A percentile compares a stretch with the other conserved stretches of the same genome.
These are phyloP conservation scores for Raphanus raphanistrum DNA, from an alignment of 345 rosid genomes.

Conservation along the genomic window DNA sequence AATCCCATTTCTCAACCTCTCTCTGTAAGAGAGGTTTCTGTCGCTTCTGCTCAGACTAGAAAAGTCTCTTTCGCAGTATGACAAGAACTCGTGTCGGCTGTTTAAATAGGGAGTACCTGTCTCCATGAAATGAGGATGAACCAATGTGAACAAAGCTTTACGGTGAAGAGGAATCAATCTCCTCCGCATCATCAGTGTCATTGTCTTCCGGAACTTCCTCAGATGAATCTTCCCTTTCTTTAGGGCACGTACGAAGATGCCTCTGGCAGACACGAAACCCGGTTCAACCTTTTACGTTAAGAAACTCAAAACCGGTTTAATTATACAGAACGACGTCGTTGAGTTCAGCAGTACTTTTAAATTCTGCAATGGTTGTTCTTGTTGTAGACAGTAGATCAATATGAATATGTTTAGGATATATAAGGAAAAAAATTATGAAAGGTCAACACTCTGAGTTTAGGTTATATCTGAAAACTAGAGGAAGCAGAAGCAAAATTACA, in stretches of 20 bases:
- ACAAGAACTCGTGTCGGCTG: not conserved
- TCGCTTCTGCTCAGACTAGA: not conserved
- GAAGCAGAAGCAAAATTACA: not conserved
- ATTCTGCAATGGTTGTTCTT: no score
- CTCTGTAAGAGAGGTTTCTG: not conserved
- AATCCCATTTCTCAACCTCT: not conserved
- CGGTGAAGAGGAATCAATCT: not conserved
- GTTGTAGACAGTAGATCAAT: not conserved
- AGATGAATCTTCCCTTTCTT: not conserved
- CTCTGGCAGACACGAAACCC: not conserved
- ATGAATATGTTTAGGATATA: not conserved
- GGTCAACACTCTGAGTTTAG: not conserved
- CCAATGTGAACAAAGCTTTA: no score
- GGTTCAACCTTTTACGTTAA: not conserved
- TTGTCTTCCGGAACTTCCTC: not conserved
- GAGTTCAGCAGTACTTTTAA: no score
- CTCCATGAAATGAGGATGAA: not conserved
- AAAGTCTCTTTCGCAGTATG: not conserved
- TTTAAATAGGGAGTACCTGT: not conserved
- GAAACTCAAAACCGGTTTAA: not conserved
- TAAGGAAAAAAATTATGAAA: not conserved
- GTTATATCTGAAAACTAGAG: constrained; percentile 3
- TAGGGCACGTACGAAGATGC: no score
- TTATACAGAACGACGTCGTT: not conserved
- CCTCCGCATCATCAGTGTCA: not conserved